Percentiles rank a stretch among this genome's conserved stretches.
phyloP scores from a whole-genome alignment of 768 basidiomycete species.

The Tylopilus vinaceipallidus region DNA sequence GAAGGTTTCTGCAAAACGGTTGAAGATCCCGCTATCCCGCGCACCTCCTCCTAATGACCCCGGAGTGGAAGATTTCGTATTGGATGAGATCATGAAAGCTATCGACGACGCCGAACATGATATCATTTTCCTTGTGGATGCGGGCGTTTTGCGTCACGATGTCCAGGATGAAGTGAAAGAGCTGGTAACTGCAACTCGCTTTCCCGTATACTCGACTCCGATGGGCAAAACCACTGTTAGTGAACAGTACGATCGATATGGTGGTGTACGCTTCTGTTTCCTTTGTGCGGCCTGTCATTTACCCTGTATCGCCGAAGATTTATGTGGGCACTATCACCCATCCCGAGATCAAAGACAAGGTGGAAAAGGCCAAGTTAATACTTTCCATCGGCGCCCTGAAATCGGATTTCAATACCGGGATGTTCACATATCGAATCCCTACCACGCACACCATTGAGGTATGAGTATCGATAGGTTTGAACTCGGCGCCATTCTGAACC shows the following conservation, averaged over 20 bases:
- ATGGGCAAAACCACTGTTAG: slow-evolving; percentile 80
- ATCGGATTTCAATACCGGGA: slow-evolving; percentile 87
- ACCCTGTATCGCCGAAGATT: slow-evolving; percentile 43
- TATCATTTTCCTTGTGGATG: slow-evolving; percentile 76
- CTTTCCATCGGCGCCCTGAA: slow-evolving; percentile 68
- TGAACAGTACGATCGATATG: slow-evolving; percentile 70
- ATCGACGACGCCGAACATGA: slow-evolving; percentile 59
- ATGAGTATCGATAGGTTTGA: neutral
- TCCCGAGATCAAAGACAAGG: slow-evolving; percentile 62
- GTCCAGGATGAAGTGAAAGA: slow-evolving; percentile 61
- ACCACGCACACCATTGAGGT: slow-evolving; percentile 63
- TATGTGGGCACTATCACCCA: slow-evolving; percentile 72
- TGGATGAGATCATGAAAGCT: slow-evolving; percentile 67
- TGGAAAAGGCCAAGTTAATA: slow-evolving; percentile 75
- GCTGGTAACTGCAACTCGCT: slow-evolving; percentile 60
- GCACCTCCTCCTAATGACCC: slow-evolving; percentile 52
- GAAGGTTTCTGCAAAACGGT: slow-evolving; percentile 61
- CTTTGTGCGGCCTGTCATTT: neutral
- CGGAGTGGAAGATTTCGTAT: slow-evolving; percentile 62
- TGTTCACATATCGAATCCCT: slow-evolving; percentile 76
- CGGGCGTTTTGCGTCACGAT: slow-evolving; percentile 73
- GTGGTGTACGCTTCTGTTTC: slow-evolving; percentile 59
- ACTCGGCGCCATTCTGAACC: neutral
- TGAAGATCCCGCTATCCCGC: slow-evolving; percentile 57
- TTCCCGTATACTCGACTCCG: slow-evolving; percentile 71